Base-by-base conservation (phyloP, 192 early-diverging fungal genomes). In the Rhizoclosmatium sp. region DNA sequence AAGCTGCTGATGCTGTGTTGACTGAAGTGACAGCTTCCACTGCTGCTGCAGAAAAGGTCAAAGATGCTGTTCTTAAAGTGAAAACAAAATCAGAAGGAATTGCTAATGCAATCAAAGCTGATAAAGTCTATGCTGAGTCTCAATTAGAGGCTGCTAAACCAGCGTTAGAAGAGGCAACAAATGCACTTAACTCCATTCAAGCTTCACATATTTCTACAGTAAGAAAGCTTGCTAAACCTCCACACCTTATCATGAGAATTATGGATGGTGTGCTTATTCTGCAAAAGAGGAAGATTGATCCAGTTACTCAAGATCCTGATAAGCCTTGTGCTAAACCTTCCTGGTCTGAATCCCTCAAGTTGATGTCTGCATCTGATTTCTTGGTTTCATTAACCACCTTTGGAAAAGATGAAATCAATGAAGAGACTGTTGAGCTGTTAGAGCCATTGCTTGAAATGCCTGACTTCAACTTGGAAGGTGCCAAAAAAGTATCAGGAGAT, bases 401-500 rank as follows among this genome's bases (percentile, higher is more conserved):
- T 69, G 76, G 79, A 47, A 91, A 91, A 65, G 90, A 91, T 76
- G 90, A 91, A 79, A 91, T 91, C 68, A 91, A 91, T 74, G 90
- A 87, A 76, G 90, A 91, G 71, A 91, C 90, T 0, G 84, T 87
- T 21, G 90, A 91, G 67, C 80, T 91, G 23, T 70, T 91, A 2
- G 87, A 91, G 60, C 86, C 87, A 10, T 69, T 87, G n/a, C 61
- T 89, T 21, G 90, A 91, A 48, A 91, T 91, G 90, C 89, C 89
- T 3, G 90, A 91, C 69, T 91, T 90, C 81, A 91, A 87, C 60
- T 70, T 91, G 41, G 90, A 91, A 80, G 90, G 90, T 83, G 90
- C 90, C 60, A 91, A 91, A 81, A 91, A 91, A 78, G 90, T 91
- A 79, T 90, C 89, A 16, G 89, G 80, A 44, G 90, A 91, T 86